Evolutionary conservation across 805 yeast genomes (phyloP), one percentile per base, ranked within the genome.

Genomic region (Lipomyces lipofer): DNA sequence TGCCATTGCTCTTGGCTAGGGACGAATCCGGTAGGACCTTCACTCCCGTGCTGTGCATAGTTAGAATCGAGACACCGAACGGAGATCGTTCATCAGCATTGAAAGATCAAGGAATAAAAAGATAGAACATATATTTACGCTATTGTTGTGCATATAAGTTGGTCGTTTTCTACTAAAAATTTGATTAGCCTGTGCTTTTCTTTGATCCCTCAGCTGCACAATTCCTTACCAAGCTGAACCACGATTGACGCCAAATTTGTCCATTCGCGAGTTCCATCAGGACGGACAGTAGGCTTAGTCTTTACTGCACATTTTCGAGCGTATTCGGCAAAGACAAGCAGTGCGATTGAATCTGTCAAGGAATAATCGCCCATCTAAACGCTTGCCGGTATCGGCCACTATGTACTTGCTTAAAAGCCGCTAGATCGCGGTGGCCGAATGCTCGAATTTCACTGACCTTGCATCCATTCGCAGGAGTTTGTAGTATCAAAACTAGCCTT

Each of bases 41-140:
- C 47, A 89, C 86, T 0, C 99, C 99, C 0, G 97, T 88, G n/a
- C n/a, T n/a, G n/a, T n/a, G n/a, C n/a, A n/a, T 0, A 90, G 77
- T 17, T 13, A 13, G 13, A 29, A 13, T 13, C 33, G 13, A 8
- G 33, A 29, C 33, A 13, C 13, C 12, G 33, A 8, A 13, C 12
- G 12, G 12, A 13, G 12, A 8, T 8, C 13, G 12, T 8, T 13
- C 33, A 29, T 29, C 33, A 29, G 8, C 13, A 13, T 13, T 29
- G 33, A 13, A 8, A 30, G 35, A 30, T 30, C n/a, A 30, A n/a
- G 13, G 13, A 30, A 30, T 10, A 10, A 10, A 30, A 30, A 30
- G n/a, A 30, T n/a, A 30, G 35, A n/a, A 30, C n/a, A 30, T n/a
- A 10, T 10, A 43, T 19, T 2, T 27, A 25, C 9, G 61, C 56